phyloP scores from a whole-genome alignment of 2,329 filamentous ascomycete species.

The Colletotrichum endophyticum region DNA sequence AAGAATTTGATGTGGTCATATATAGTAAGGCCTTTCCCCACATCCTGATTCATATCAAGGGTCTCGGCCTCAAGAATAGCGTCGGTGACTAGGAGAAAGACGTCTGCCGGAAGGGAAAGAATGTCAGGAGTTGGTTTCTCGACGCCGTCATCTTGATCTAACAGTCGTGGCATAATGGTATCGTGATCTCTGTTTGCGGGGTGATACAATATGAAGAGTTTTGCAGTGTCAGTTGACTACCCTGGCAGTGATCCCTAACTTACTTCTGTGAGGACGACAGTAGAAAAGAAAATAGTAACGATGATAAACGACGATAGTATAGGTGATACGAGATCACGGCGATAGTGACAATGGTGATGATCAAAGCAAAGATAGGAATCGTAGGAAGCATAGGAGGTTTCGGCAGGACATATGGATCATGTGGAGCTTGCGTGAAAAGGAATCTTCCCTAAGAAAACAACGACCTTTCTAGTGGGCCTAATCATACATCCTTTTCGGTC shows the following conservation, averaged over 20 bases:
- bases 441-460: background rate
- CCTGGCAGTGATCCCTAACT: no score
- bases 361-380: background rate
- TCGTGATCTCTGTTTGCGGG: background rate
- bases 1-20: background rate
- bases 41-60: background rate
- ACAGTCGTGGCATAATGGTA: background rate
- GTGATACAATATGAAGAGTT: background rate
- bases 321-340: background rate
- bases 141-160: background rate
- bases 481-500: background rate
- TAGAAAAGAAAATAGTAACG: background rate
- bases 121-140: background rate
- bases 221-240: background rate
- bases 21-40: background rate
- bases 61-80: background rate
- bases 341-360: background rate
- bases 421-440: background rate
- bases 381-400: background rate
- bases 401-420: no score
- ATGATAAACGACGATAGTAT: background rate
- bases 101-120: background rate
- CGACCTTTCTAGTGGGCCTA: background rate
- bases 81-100: background rate
- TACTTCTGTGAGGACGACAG: background rate